phyloP scores from a whole-genome alignment of 352 stramenopile species.

The Aphanomyces invadans region DNA sequence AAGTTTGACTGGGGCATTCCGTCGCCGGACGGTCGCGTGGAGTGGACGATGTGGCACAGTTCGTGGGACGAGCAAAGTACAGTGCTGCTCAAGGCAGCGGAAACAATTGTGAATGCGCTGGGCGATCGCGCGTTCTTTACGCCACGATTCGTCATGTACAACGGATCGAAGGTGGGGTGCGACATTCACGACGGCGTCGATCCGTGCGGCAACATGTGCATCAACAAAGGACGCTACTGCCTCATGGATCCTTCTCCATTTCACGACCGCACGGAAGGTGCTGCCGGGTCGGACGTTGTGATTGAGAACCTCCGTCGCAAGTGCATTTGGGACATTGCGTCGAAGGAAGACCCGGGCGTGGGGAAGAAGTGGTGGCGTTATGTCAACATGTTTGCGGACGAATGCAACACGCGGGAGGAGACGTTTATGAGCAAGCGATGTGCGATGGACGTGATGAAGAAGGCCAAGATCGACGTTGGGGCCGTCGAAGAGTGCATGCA shows the following conservation, averaged over 20 bases:
- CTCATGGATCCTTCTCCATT: constrained; percentile 91
- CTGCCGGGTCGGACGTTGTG: constrained; percentile 92
- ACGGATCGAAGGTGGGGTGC: constrained; percentile 90
- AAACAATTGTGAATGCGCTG: constrained; percentile 74
- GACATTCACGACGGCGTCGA: constrained; percentile 59
- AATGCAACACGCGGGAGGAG: constrained; percentile 78
- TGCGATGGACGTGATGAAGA: constrained; percentile 85
- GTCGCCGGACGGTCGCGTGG: constrained; percentile 90
- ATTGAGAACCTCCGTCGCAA: constrained; percentile 89
- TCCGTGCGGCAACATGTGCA: constrained; percentile 94
- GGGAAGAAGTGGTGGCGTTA: constrained; percentile 94
- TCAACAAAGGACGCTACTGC: constrained; percentile 96
- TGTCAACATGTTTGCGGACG: constrained; percentile 83
- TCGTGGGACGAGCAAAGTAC: constrained; percentile 86
- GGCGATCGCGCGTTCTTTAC: constrained; percentile 92
- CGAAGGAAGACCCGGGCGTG: constrained; percentile 63
- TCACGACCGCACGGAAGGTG: constrained; percentile 87
- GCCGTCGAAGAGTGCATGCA: constrained; percentile 92
- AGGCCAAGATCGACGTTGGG: constrained; percentile 71
- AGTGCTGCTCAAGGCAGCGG: constrained; percentile 65
- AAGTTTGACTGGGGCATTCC: constrained; percentile 94
- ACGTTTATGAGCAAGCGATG: constrained; percentile 85
- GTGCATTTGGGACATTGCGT: constrained; percentile 92
- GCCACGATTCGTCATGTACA: constrained; percentile 94
- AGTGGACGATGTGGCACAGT: constrained; percentile 96